Base-by-base conservation (phyloP, 1,139 yeast genomes). In the Yamadazyma dendronema region DNA sequence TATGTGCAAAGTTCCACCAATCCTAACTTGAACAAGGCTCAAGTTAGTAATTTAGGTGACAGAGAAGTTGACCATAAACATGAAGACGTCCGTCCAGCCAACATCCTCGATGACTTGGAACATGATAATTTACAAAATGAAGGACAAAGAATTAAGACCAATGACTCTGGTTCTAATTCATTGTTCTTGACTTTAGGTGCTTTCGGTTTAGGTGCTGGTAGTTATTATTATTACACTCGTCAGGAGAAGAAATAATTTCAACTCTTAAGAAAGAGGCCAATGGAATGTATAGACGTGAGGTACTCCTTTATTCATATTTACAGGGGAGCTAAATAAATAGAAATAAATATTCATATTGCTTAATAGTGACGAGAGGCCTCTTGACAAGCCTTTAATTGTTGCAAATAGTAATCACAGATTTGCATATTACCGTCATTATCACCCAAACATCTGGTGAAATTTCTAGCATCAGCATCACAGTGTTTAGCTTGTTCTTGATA, bases 361-460 rank as follows among this genome's bases (percentile, higher is more conserved):
- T 77, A 87, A 61, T 85, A 88, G 54, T 81, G 85, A 52, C 83
- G 78, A 42, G 96, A 74, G 53, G 97, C 96, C 65, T 86, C 92
- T 72, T 92, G 97, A 67, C 98, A 92, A 17, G 97, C 94, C 74
- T 86, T 90, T 64, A 92, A 81, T 72, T 90, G 97, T 70, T 90
- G 97, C 67, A 92, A 77, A 69, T 92, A 92, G 79, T 78, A 92
- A 59, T 89, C 97, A 71, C 98, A 92, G 52, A 85, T 82, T 71
- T 89, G 96, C 89, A 88, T 86, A 77, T 92, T 89, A 52, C 97
- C 97, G 52, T 76, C 74, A 67, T 92, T 88, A 55, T 88, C 96
- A 58, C 84, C 92, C 59, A 92, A 74, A 74, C 98, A 92, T 73
- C 87, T 85, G 52, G 98, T 90, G 72, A 92, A 88, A 67, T 81